Conservation (phyloP, 768 basidiomycete genomes). For the Russula emetica region DNA sequence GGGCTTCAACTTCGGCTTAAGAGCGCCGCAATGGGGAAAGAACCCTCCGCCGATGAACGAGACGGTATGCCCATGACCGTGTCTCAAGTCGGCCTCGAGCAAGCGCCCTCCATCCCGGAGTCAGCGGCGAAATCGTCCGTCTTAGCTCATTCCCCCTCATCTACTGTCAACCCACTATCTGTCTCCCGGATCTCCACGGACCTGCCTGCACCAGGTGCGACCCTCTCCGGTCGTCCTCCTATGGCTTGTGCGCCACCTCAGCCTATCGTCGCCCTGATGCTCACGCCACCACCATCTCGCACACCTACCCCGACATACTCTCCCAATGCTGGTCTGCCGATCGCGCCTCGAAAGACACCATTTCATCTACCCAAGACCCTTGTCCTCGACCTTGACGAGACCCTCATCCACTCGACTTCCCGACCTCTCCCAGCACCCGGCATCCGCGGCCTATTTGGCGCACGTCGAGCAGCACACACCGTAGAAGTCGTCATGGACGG, state of each 20-base stretch:
- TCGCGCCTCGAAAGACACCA: conserved; percentile 53
- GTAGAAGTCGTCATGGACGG: conserved; percentile 92
- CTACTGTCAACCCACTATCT: neutral
- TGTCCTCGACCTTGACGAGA: conserved; percentile 96
- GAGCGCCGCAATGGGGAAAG: neutral
- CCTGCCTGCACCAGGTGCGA: neutral
- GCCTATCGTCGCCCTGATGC: conserved; percentile 14
- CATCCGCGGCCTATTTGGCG: conserved; percentile 54
- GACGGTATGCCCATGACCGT: neutral
- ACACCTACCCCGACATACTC: conserved; percentile 30
- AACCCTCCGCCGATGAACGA: neutral
- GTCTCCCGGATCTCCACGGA: conserved; percentile 11
- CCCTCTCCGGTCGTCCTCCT: neutral
- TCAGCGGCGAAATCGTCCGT: neutral
- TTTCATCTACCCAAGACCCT: conserved; percentile 89
- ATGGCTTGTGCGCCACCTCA: neutral
- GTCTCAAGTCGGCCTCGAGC: conserved; percentile 1
- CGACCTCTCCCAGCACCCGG: conserved; percentile 54
- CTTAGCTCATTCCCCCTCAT: neutral
- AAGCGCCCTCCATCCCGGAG: conserved; percentile 2
- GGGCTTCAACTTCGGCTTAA: conserved; percentile 5
- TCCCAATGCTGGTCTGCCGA: conserved; percentile 50
- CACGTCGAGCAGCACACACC: conserved; percentile 59
- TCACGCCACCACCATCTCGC: conserved; percentile 26
- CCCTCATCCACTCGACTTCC: conserved; percentile 95